Evolutionary conservation across 1,284 basidiomycete genomes (phyloP).

Genomic region (Ceratobasidium sp.): DNA sequence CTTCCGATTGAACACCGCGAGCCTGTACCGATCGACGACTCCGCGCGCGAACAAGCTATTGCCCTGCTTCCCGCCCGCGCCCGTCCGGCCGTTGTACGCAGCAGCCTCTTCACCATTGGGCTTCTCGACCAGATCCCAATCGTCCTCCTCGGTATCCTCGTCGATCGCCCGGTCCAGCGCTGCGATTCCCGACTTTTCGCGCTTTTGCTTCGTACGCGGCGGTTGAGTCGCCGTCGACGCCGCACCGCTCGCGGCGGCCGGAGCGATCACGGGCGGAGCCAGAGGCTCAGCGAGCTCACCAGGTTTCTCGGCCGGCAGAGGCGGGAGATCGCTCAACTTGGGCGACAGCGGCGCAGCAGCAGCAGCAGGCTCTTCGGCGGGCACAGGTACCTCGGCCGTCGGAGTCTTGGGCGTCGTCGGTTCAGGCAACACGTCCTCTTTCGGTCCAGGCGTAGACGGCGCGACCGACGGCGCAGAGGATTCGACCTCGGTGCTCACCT

Average conservation of each 20-base stretch:
- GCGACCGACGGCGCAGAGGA: background rate
- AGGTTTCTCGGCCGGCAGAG: slow-evolving; percentile 36
- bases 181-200: slow-evolving; percentile 82
- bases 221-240: slow-evolving; percentile 30
- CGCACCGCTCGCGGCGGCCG: slow-evolving; percentile 24
- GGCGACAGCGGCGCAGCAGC: background rate
- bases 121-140: slow-evolving; percentile 89
- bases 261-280: slow-evolving; percentile 19
- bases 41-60: slow-evolving; percentile 85
- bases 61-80: slow-evolving; percentile 75
- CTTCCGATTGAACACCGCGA: slow-evolving; percentile 83
- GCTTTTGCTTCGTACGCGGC: slow-evolving; percentile 69
- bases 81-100: slow-evolving; percentile 40
- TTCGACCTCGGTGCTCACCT: slow-evolving; percentile 10
- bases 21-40: slow-evolving; percentile 82
- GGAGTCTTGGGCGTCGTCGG: slow-evolving; percentile 26
- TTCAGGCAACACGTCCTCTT: background rate
- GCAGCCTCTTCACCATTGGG: slow-evolving; percentile 78
- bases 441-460: slow-evolving; percentile 33
- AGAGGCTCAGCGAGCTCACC: slow-evolving; percentile 39
- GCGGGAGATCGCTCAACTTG: slow-evolving; percentile 31
- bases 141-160: slow-evolving; percentile 76
- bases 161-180: slow-evolving; percentile 76
- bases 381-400: slow-evolving; percentile 11
- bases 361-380: background rate